phyloP scores from a whole-genome alignment of 108 stramenopile species.

The Stephanodiscus triporus region DNA sequence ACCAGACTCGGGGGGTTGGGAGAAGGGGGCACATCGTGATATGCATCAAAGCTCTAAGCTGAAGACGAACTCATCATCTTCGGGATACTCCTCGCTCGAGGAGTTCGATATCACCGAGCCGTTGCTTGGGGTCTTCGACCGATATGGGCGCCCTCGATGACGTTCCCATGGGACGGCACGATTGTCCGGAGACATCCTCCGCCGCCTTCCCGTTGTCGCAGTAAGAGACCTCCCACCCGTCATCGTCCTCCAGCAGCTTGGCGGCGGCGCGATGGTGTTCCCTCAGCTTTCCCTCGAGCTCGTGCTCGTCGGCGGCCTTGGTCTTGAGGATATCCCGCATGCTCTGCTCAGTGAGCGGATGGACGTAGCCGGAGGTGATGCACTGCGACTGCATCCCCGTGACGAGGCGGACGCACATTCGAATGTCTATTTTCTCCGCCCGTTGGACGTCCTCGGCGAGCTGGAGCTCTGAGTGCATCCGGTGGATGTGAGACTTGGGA shows the following conservation, averaged over 20 bases:
- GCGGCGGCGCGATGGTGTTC: not conserved
- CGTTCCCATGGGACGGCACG: not conserved
- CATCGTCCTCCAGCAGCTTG: not conserved
- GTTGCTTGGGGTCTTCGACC: conserved; percentile 3
- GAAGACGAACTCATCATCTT: conserved; percentile 18
- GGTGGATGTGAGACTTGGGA: conserved; percentile 41
- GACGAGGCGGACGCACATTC: conserved; percentile 48
- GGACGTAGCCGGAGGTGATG: conserved; percentile 14
- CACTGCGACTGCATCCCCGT: conserved; percentile 28
- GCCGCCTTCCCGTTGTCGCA: too few relatives aligned
- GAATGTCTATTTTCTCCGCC: conserved; percentile 39
- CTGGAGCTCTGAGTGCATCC: conserved; percentile 46
- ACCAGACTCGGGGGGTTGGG: not conserved
- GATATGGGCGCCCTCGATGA: not conserved
- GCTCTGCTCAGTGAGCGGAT: conserved; percentile 23
- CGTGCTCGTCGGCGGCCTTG: conserved; percentile 25
- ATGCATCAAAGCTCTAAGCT: conserved; percentile 7
- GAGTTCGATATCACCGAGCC: not conserved
- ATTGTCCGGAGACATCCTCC: too few relatives aligned
- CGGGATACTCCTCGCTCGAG: not conserved
- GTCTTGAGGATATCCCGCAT: conserved; percentile 21
- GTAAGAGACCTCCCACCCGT: not conserved
- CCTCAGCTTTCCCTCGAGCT: conserved; percentile 1
- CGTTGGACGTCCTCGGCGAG: conserved; percentile 33
- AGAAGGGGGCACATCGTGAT: not conserved